Evolutionary conservation across 345 rosid species (phyloP), one percentile per base, ranked within the genome.

Genomic region (Heritiera fomes): DNA sequence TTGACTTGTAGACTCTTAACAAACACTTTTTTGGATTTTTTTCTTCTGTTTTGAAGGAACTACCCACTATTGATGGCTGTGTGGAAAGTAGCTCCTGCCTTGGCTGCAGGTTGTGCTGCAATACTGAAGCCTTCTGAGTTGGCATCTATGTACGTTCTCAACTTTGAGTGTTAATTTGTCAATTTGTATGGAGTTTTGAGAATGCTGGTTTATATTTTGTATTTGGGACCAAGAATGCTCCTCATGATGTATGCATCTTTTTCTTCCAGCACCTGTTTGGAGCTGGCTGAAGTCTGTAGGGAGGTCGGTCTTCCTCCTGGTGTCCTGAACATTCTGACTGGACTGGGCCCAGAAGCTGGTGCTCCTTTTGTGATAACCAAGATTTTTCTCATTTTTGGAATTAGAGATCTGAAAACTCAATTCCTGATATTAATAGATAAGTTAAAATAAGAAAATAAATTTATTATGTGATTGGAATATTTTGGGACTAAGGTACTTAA

Each of bases 61-160:
- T 94, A 97, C 79, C 99, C 98, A 0, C 80, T 97, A 18, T 85
- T 94, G 89, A 89, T 97, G 98, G 97, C 98, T 65, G 80, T 89
- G 71, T 94, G 99, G 98, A 97, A 97, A 84, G 97, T 94, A 32
- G 99, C 99, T 84, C 98, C 99, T 79, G 92, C 99, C 52, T 81
- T 97, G 86, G 99, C 99, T 77, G 99, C 99, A 28, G 99, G 99
- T 65, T 94, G 98, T 82, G 79, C 97, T 7, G 97, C 98, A 28
- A 87, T 94, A 87, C 83, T 97, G 81, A 94, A 94, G 83, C 98
- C 98, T 59, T 91, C 98, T 46, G 99, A 94, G 86, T 62, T 94
- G 83, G 88, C 98, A 45, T 94, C 97, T 9, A 65, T 91, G 98
- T 94, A 89, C 75, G 94, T 83, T 45, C 64, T 83, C 53, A n/a